A percentile compares a stretch with the other conserved stretches of the same genome.
Evolutionary conservation across 2,329 filamentous ascomycete species (phyloP).

Genomic region (Colletotrichum lindemuthianum): DNA sequence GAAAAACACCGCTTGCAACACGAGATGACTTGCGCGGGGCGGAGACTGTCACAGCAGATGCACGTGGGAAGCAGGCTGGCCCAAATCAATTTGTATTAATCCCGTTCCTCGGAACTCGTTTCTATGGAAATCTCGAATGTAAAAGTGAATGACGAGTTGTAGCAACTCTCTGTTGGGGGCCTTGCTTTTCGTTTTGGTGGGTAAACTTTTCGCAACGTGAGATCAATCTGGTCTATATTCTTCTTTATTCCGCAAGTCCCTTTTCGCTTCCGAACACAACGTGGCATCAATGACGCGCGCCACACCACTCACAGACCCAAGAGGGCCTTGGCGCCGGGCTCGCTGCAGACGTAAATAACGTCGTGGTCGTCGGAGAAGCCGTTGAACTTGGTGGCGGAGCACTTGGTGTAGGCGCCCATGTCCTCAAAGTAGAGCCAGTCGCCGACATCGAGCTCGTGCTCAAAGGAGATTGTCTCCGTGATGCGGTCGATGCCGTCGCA

Average conservation of each 20-base stretch:
- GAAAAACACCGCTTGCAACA: not conserved
- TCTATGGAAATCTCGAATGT: constrained; percentile 6
- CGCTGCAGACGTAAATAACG: constrained; percentile 93
- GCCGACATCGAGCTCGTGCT: constrained; percentile 84
- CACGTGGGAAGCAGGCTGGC: not conserved
- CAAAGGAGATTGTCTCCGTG: constrained; percentile 80
- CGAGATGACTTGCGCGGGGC: not conserved
- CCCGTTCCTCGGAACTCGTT: not conserved
- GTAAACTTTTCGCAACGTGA: not conserved
- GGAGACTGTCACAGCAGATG: no score
- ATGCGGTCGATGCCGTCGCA: constrained; percentile 99
- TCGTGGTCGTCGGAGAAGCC: constrained; percentile 94
- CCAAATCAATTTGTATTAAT: constrained; percentile 12
- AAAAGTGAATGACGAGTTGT: constrained; percentile 19
- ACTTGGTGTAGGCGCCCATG: constrained; percentile 99
- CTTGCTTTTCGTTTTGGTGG: not conserved
- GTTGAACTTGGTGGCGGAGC: constrained; percentile 97
- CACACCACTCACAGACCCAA: constrained; percentile 51
- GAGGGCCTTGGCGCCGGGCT: constrained; percentile 84
- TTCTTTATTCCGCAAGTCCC: not conserved
- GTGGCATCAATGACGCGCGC: no score
- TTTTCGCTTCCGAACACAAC: not conserved
- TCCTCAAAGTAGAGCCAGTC: constrained; percentile 99
- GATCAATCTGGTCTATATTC: not conserved
- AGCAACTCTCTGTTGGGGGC: constrained; percentile 12